Percentiles rank a stretch among this genome's conserved stretches.
Conservation (phyloP, 306 rosid species). For the Quillaja saponaria region DNA sequence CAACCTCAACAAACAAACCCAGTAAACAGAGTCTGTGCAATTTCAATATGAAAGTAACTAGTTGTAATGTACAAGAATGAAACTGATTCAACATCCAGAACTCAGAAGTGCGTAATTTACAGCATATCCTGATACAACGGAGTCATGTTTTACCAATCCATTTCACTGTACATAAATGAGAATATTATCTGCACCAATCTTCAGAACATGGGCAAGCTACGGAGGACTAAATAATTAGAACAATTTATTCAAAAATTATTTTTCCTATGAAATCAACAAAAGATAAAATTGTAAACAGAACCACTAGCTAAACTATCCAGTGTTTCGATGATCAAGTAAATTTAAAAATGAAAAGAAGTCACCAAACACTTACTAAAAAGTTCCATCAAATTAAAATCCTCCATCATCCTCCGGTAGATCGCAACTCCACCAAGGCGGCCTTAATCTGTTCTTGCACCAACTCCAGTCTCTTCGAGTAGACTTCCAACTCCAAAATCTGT, state of each 20-base stretch:
- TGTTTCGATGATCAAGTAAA: slow-evolving; percentile 20
- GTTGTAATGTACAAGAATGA: neutral
- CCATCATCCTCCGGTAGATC: slow-evolving; percentile 36
- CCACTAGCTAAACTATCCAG: slow-evolving; percentile 38
- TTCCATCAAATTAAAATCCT: slow-evolving; percentile 19
- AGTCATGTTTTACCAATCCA: slow-evolving; percentile 1
- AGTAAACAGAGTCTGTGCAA: neutral
- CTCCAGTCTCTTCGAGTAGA: slow-evolving; percentile 65
- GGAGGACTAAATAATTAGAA: slow-evolving; percentile 15
- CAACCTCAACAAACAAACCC: neutral
- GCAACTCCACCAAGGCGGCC: slow-evolving; percentile 47
- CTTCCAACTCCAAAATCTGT: slow-evolving; percentile 68
- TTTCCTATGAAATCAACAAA: slow-evolving; percentile 13
- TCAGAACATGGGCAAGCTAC: slow-evolving; percentile 26
- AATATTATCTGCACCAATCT: slow-evolving; percentile 1
- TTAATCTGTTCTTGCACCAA: slow-evolving; percentile 71
- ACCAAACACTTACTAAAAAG: slow-evolving; percentile 26
- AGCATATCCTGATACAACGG: slow-evolving; percentile 7
- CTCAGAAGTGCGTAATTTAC: slow-evolving; percentile 6
- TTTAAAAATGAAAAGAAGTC: neutral
- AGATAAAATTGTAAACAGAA: slow-evolving; percentile 13
- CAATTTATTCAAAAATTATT: slow-evolving; percentile 39
- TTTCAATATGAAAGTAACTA: neutral
- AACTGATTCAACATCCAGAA: neutral
- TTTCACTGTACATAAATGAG: slow-evolving; percentile 32